Base-by-base conservation (phyloP, 2,329 filamentous ascomycete species). In the Nemania sp. region DNA sequence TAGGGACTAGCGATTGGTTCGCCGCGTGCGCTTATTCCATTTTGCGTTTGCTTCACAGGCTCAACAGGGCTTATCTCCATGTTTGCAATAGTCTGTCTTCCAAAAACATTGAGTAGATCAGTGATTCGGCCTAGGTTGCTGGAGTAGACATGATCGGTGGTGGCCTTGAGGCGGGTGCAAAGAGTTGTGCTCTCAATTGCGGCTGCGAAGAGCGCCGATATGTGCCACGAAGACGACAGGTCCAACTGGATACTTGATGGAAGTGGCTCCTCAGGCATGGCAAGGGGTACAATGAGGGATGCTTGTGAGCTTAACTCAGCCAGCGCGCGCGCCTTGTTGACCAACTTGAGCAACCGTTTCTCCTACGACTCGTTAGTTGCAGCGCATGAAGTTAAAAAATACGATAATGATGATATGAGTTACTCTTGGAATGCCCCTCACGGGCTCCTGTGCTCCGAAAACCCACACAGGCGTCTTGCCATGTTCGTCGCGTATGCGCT, bases 381-480 rank as follows among this genome's bases (percentile, higher is more conserved):
- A 7, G 25, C n/a, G 39, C 5, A 15, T 46, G 13, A 9, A 9
- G 25, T 35, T 42, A 29, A 29, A 32, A 47, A 37, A 37, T n/a
- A 25, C 5, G 32, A 10, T 2, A 55, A 39, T 50, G 35, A 34
- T 48, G 34, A 55, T 45, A 52, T 54, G 39, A 59, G 40, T 61
- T 73, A 88, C 86, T 69, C 85, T 79, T 40, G 82, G 76, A 32
- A 81, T 77, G 45, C 79, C 83, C 50, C 75, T 78, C 42, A 81
- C 78, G 1, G 78, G 78, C 57, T 89, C 87, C 73, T 96, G 90
- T 20, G 92, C 74, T 0, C 90, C 93, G 89, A 93, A 98, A 12
- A 92, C 84, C 90, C 92, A 96, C 34, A 97, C 85, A 52, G 87
- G 87, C 35, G 87, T 85, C 78, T 97, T 98, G 32, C 92, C 91